Conservation (phyloP, 352 stramenopile species). For the Phytophthora europaea region DNA sequence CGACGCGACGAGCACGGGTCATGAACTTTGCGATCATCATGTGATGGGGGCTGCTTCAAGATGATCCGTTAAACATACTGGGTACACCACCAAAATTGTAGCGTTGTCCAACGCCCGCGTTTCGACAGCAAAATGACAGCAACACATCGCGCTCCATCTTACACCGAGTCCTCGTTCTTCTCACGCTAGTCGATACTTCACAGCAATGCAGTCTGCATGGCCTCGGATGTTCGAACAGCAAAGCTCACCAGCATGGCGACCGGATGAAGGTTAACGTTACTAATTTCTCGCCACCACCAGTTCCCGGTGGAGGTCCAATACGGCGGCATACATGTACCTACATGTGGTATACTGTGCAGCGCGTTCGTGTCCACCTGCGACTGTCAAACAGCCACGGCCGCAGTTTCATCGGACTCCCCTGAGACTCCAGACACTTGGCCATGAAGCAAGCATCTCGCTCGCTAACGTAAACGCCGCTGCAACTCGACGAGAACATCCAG, state of each 20-base stretch:
- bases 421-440: slow-evolving; percentile 1
- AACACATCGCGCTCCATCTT: not conserved
- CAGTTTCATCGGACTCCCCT: slow-evolving; percentile 14
- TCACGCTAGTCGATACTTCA: not conserved
- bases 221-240: slow-evolving; percentile 16
- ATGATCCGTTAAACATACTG: not conserved
- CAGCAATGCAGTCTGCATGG: not conserved
- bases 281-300: slow-evolving; percentile 6
- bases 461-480: slow-evolving; percentile 19
- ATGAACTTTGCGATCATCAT: slow-evolving; percentile 22
- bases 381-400: slow-evolving; percentile 25
- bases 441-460: too few species aligned
- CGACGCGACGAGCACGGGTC: slow-evolving; percentile 12
- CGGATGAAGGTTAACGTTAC: slow-evolving; percentile 8
- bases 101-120: slow-evolving; percentile 20
- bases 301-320: not conserved
- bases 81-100: slow-evolving; percentile 14
- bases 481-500: slow-evolving; percentile 47
- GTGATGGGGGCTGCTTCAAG: slow-evolving; percentile 11
- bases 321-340: not conserved
- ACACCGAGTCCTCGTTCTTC: not conserved
- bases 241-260: not conserved
- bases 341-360: not conserved
- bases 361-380: not conserved
- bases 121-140: not conserved